phyloP scores from a whole-genome alignment of 495 filamentous ascomycete species.

The Venustampulla echinocandica region DNA sequence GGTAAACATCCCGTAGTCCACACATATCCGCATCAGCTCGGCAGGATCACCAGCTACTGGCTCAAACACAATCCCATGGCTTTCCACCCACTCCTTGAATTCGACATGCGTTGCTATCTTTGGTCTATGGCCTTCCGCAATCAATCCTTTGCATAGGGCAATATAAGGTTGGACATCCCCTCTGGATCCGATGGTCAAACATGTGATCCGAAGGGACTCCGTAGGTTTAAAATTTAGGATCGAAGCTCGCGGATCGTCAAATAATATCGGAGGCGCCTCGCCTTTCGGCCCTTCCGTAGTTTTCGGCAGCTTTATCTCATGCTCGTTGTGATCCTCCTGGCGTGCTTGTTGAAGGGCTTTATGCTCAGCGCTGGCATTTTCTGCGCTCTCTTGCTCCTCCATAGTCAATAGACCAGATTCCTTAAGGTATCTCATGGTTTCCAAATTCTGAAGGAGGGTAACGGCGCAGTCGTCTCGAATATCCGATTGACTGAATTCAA shows the following conservation, averaged over 20 bases:
- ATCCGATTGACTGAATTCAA: slow-evolving; percentile 75
- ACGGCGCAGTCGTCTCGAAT: slow-evolving; percentile 81
- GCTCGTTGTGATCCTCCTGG: slow-evolving; percentile 46
- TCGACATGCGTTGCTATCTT: slow-evolving; percentile 89
- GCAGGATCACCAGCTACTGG: slow-evolving; percentile 85
- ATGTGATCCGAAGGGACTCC: slow-evolving; percentile 77
- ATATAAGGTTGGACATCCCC: slow-evolving; percentile 98
- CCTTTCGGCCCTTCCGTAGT: slow-evolving; percentile 37
- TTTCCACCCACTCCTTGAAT: slow-evolving; percentile 80
- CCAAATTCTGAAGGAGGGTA: slow-evolving; percentile 67
- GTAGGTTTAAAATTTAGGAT: slow-evolving; percentile 91
- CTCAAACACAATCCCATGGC: slow-evolving; percentile 87
- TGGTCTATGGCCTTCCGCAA: slow-evolving; percentile 78
- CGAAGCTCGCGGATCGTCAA: slow-evolving; percentile 86
- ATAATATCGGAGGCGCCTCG: slow-evolving; percentile 65
- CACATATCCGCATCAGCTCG: slow-evolving; percentile 90
- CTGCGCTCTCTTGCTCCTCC: slow-evolving; percentile 61
- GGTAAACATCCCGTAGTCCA: slow-evolving; percentile 97
- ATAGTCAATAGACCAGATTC: slow-evolving; percentile 62
- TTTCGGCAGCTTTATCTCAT: slow-evolving; percentile 49
- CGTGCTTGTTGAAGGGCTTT: slow-evolving; percentile 74
- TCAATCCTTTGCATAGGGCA: slow-evolving; percentile 82
- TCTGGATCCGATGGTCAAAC: slow-evolving; percentile 89
- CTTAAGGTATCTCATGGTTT: slow-evolving; percentile 60
- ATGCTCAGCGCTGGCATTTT: slow-evolving; percentile 75